phyloP scores from a whole-genome alignment of 1,284 basidiomycete genomes.

The Pseudozyma tsukubaensis region DNA sequence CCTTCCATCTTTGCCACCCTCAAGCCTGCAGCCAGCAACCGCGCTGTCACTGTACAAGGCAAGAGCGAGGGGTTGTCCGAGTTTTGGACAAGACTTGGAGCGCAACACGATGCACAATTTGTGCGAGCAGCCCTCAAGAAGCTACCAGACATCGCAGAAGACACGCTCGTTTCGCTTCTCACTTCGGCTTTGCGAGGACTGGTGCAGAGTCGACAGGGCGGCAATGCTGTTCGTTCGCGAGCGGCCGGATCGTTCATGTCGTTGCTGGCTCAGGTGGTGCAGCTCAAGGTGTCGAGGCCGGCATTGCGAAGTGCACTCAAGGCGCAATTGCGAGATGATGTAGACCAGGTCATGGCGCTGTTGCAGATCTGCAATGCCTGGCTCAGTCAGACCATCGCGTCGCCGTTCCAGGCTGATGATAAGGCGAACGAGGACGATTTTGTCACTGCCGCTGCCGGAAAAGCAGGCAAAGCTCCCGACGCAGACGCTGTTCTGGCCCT shows the following conservation, averaged over 20 bases:
- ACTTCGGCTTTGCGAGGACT: slow-evolving; percentile 24
- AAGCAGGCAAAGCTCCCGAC: slow-evolving; percentile 15
- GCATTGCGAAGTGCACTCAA: slow-evolving; percentile 41
- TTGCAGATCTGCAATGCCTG: slow-evolving; percentile 46
- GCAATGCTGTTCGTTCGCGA: slow-evolving; percentile 8
- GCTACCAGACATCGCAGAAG: slow-evolving; percentile 32
- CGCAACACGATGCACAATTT: slow-evolving; percentile 30
- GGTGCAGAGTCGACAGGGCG: slow-evolving; percentile 11
- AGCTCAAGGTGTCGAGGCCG: slow-evolving; percentile 34
- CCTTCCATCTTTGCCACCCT: slow-evolving; percentile 36
- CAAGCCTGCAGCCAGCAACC: neutral
- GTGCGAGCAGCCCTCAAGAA: slow-evolving; percentile 23
- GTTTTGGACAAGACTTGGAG: slow-evolving; percentile 33
- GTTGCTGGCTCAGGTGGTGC: slow-evolving; percentile 24
- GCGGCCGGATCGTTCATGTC: slow-evolving; percentile 14
- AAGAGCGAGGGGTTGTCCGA: slow-evolving; percentile 17
- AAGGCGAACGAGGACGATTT: neutral
- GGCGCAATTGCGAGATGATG: slow-evolving; percentile 32
- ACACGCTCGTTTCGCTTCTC: slow-evolving; percentile 25
- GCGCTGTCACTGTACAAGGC: slow-evolving; percentile 12
- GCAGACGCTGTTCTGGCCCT: slow-evolving; percentile 34
- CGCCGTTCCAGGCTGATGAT: slow-evolving; percentile 12
- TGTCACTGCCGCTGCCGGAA: slow-evolving; percentile 6
- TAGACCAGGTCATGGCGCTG: slow-evolving; percentile 35
- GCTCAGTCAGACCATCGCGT: slow-evolving; percentile 39